Base-by-base conservation (phyloP, 108 stramenopile genomes). In the Cyclotella cryptica region DNA sequence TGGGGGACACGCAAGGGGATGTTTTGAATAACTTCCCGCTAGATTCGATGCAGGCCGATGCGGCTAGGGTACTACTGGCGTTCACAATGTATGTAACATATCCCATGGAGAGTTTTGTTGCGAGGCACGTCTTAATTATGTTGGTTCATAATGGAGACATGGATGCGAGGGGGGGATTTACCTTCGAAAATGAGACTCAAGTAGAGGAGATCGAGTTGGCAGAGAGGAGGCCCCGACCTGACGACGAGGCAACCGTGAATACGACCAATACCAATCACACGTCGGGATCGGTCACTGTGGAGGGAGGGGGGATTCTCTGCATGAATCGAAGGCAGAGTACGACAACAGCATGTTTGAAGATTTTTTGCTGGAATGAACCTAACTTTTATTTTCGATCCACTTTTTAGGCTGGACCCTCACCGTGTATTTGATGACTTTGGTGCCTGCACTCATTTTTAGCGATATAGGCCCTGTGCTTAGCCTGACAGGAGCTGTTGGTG, bases 21-120 rank as follows among this genome's bases (percentile, higher is more conserved):
- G 79, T 94, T 46, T 81, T 94, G 55, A 92, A 90, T 69, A 94
- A 91, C 70, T 94, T 94, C 70, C 86, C 83, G 19, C 43, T 72
- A 8, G 90, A 87, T 43, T 71, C 87, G 0, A 54, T 74, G 19
- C 47, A 75, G 35, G 91, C 89, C 43, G 88, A 90, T 45, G 86
- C 71, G 0, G 90, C 89, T 0, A 77, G 93, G 28, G 61, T 68
- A 0, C 55, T 95, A 30, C 77, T 95, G 73, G 89, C 92, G 15
- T 73, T 95, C 41, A 95, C 94, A 62, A 95, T 95, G 94, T 89
- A 93, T 62, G 90, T 91, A 49, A 92, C 91, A 5, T 91, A 90
- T 53, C 89, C 90, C 19, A 90, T 91, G 90, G 91, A 90, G 72
- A 72, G 83, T 18, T 94, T 94, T 84, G 93, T 94, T 49, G 91